Conservation (phyloP, 2,329 filamentous ascomycete genomes). For the Paracoccidioides lutzii region DNA sequence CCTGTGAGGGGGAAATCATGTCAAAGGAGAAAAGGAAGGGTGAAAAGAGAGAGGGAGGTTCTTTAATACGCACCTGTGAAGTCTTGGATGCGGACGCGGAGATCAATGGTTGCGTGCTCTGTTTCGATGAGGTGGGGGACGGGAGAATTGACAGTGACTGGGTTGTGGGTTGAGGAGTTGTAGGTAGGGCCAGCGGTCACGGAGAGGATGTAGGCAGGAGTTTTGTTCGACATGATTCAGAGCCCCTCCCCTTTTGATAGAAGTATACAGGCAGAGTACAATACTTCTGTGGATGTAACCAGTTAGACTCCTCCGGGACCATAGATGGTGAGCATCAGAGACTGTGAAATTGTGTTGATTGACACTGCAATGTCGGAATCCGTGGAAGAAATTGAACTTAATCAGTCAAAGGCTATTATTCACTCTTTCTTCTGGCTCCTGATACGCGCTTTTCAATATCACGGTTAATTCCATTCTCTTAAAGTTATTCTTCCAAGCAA, state of each 20-base stretch:
- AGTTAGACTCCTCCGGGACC: too few species aligned
- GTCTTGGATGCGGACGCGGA: conserved; percentile 62
- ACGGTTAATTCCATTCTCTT: neutral
- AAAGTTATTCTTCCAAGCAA: neutral
- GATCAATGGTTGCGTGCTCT: conserved; percentile 49
- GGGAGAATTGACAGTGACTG: conserved; percentile 62
- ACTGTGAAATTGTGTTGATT: too few species aligned
- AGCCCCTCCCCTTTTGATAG: neutral
- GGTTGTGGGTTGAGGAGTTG: conserved; percentile 55
- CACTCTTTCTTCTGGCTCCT: neutral
- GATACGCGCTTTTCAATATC: neutral
- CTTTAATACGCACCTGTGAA: conserved; percentile 31
- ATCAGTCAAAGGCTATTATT: too few species aligned
- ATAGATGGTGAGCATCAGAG: too few species aligned
- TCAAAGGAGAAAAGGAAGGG: neutral
- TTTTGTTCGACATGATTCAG: neutral
- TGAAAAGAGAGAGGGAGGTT: neutral
- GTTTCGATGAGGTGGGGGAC: conserved; percentile 51
- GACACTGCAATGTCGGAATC: too few species aligned
- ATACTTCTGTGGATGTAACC: too few species aligned
- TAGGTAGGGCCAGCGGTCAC: conserved; percentile 74
- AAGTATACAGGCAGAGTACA: neutral
- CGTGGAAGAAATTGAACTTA: too few species aligned
- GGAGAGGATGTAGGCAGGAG: conserved; percentile 51
- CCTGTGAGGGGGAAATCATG: neutral